Conservation (phyloP, 169 alveolate genomes). For the Plasmodium malariae region DNA sequence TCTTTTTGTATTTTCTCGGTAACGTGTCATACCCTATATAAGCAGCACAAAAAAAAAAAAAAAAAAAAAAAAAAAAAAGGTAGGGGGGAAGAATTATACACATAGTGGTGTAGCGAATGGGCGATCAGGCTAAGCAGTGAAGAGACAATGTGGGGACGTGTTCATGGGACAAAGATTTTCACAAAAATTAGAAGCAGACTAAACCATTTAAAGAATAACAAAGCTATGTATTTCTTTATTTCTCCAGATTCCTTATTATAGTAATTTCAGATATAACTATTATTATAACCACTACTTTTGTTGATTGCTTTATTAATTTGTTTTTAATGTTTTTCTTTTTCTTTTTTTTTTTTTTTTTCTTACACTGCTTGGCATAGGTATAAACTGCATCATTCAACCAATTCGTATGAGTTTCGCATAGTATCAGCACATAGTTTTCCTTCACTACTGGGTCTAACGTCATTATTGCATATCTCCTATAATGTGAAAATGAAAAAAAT, state of each 20-base stretch:
- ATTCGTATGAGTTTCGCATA: slow-evolving; percentile 66
- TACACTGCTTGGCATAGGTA: slow-evolving; percentile 73
- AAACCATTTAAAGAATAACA: no score
- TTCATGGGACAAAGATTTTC: no score
- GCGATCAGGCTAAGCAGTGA: no score
- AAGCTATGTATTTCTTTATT: no score
- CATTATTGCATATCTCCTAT: slow-evolving; percentile 63
- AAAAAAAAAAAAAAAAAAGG: neutral
- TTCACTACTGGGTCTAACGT: slow-evolving; percentile 67
- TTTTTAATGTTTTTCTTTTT: slow-evolving; percentile 4
- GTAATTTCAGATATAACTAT: no score
- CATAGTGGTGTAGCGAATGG: no score
- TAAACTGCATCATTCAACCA: slow-evolving; percentile 64
- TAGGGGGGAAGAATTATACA: neutral
- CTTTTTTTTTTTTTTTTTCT: slow-evolving; percentile 7
- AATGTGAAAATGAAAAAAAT: neutral
- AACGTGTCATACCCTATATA: slow-evolving; percentile 84
- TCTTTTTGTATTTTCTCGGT: slow-evolving; percentile 82
- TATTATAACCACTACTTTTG: no score
- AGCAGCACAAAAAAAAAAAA: neutral
- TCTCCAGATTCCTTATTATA: no score
- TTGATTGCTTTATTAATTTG: neutral
- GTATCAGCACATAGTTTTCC: slow-evolving; percentile 46
- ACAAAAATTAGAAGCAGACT: no score
- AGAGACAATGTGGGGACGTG: no score